Evolutionary conservation across 2,329 filamentous ascomycete species (phyloP), one percentile per base, ranked within the genome.

Genomic region (Cercospora beticola): DNA sequence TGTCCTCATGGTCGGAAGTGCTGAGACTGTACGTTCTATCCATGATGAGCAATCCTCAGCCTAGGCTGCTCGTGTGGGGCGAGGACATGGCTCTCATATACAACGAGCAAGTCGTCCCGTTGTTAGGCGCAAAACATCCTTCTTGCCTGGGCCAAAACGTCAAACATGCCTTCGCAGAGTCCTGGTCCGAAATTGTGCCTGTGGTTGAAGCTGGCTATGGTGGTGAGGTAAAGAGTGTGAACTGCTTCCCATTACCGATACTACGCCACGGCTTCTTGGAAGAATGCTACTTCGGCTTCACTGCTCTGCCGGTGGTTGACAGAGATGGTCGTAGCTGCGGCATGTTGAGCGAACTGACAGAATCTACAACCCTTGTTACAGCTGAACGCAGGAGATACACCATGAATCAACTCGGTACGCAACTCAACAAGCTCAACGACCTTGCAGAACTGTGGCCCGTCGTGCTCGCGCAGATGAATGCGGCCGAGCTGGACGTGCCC

Each of bases 1-100:
- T 79, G 66, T 33, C 70, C 1, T 52, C 54, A 1, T 79, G 77
- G 77, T 68, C 72, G 16, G 28, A 70, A 14, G 49, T 67, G 2
- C 67, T 79, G 26, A 72, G 76, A 4, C 59, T 71, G 4, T 66
- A 71, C 30, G 69, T 77, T 1, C 33, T 76, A 8, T 65, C 69
- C 10, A 75, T 77, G 16, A 77, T 74, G 73, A 67, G 67, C n/a
- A 76, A 78, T 59, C 76, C 77, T 2, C 68, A 76, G 26, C 76
- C 77, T 8, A 71, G 76, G 4, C 62, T 77, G 26, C 31, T 79
- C 4, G 64, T 78, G 5, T 78, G 74, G 78, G 80, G 81, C 7
- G 68, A 77, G 6, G 73, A 78, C 2, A 75, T 78, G 54, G 73
- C 70, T 0, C 72, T 76, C 33, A 69, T 78, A 14, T 76, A 78